These are phyloP conservation scores for Solanum chilense DNA, from an alignment of 257 asterid species.

Conservation along the genomic window DNA sequence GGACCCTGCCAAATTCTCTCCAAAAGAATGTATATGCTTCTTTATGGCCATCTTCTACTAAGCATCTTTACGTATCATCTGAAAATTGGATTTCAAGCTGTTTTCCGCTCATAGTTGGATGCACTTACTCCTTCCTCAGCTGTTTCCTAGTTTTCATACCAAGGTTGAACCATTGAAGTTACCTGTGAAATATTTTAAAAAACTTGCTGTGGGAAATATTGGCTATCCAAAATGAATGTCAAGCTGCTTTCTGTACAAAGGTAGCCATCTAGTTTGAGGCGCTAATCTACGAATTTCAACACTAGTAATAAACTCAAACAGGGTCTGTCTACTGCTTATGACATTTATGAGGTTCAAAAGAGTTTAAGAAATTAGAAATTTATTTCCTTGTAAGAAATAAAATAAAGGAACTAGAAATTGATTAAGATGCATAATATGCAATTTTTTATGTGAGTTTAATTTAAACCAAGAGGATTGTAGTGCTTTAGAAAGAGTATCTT, in stretches of 20 bases:
- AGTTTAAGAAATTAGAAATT: neutral
- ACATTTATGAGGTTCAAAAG: neutral
- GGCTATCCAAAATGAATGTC: neutral
- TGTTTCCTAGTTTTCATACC: neutral
- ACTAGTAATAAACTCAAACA: neutral
- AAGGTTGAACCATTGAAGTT: neutral
- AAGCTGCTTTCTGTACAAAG: neutral
- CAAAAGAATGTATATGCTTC: neutral
- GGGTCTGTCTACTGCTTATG: neutral
- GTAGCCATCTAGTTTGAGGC: neutral
- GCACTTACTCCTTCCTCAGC: neutral
- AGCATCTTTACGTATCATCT: neutral
- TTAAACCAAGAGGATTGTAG: neutral
- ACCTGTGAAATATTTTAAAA: neutral
- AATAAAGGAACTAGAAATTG: neutral
- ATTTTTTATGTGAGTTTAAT: neutral
- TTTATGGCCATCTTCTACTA: neutral
- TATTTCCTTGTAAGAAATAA: neutral
- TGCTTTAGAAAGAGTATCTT: neutral
- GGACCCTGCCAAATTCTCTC: neutral
- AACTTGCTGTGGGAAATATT: neutral
- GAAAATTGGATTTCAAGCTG: neutral
- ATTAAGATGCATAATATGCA: neutral
- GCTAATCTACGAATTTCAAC: neutral
- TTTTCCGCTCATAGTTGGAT: neutral